Evolutionary conservation across 176 grass and related monocot species (phyloP), one percentile per base, ranked within the genome.

Genomic region (Avena atlantica): DNA sequence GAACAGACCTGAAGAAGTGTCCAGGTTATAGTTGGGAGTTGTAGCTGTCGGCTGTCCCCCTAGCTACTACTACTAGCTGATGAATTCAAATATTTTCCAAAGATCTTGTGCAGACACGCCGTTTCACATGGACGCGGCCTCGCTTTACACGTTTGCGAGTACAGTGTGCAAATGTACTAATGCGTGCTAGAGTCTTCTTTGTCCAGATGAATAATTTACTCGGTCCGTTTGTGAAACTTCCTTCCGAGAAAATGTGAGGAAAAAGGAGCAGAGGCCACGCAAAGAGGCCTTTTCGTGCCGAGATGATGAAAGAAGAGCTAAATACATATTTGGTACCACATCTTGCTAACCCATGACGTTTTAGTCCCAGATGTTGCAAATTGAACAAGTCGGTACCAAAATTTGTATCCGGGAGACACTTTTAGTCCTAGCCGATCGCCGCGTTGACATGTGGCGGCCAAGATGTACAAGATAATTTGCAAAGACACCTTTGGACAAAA

Each of bases 271-370:
- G 77, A 48, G 9, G 50, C 88, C 88, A 85, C 83, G 70, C 42
- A 48, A 3, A 0, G 45, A 58, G 70, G 71, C 13, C 25, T 81
- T 82, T 77, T 52, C 88, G 64, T 86, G 83, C 70, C 60, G 21
- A 0, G 13, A 70, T 81, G 78, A 76, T 57, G 88, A 89, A 89
- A 89, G 88, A 68, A 69, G n/a, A n/a, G n/a, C n/a, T n/a, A n/a
- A n/a, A n/a, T n/a, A n/a, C n/a, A n/a, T n/a, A n/a, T n/a, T n/a
- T n/a, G n/a, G n/a, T n/a, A n/a, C n/a, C n/a, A n/a, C n/a, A n/a
- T n/a, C n/a, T n/a, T n/a, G n/a, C n/a, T n/a, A n/a, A n/a, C n/a
- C n/a, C n/a, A n/a, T n/a, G n/a, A n/a, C n/a, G n/a, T n/a, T n/a
- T n/a, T n/a, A n/a, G n/a, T n/a, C n/a, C n/a, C n/a, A n/a, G n/a